Evolutionary conservation across 192 early-diverging fungal species (phyloP), one percentile per base, ranked within the genome.

Genomic region (Entomortierella beljakovae): DNA sequence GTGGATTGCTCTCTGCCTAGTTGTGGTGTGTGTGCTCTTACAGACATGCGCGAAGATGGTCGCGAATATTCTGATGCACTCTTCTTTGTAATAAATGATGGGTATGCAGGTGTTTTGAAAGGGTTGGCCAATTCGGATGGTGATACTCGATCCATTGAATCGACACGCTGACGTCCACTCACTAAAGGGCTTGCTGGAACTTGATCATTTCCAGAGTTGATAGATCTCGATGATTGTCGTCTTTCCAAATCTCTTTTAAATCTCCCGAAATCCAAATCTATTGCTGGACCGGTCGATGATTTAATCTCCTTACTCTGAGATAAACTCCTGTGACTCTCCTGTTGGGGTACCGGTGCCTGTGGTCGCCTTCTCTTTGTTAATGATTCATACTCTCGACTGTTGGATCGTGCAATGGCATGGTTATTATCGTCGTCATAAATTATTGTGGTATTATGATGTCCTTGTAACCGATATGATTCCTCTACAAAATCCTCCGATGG

Each of bases 191-290:
- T 22, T 8, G 26, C 1, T 16, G 37, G 25, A 26, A 18, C 29
- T 22, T 40, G 15, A n/a, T 37, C 57, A 22, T 34, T 58, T 2
- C 20, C 6, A 40, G 48, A 52, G 8, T 23, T 28, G 18, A 52
- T 10, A 3, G 61, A 63, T 16, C 33, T 34, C n/a, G 61, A 33
- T 4, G 59, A 51, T 28, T 40, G 57, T 57, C 72, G 34, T 25
- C 72, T 59, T 34, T 68, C 72, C 22, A 76, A 54, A 22, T 76
- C 72, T 9, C 72, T 35, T 35, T 76, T 76, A 46, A 76, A 76
- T 31, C 72, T 46, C 1, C 72, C 72, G 50, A 76, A 76, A 38
- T 76, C 72, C 40, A 76, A 35, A 35, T 68, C 49, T 33, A 43
- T 22, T 25, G 32, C 46, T 53, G 58, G n/a, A n/a, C n/a, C 26